phyloP scores from a whole-genome alignment of 2,329 filamentous ascomycete genomes.

The Apiospora arundinis region DNA sequence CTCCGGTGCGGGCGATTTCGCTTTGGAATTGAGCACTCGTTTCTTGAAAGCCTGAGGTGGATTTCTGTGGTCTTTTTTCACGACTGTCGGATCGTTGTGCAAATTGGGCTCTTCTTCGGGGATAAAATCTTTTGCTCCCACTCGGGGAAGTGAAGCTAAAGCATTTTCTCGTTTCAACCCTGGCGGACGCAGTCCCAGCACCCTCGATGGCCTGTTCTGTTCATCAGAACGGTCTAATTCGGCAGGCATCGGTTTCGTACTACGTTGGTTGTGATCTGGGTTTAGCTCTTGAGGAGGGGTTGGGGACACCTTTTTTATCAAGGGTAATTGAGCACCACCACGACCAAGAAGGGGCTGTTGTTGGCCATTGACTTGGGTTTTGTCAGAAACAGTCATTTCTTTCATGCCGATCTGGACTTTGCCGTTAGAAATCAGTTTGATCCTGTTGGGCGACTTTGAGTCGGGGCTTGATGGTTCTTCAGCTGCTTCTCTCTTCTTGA shows the following conservation, averaged over 20 bases:
- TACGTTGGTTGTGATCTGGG: neutral
- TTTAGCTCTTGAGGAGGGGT: neutral
- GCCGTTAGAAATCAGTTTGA: conserved; percentile 27
- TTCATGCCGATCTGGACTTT: conserved; percentile 22
- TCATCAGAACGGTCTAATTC: neutral
- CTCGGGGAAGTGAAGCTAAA: neutral
- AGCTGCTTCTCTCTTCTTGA: conserved; percentile 31
- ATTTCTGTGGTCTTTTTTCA: neutral
- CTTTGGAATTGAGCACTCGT: neutral
- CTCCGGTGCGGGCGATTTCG: conserved; percentile 33
- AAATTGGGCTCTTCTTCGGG: conserved; percentile 25
- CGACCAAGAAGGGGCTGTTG: neutral
- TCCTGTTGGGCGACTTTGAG: neutral
- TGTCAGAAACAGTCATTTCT: neutral
- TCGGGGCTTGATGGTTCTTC: neutral
- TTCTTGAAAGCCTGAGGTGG: neutral
- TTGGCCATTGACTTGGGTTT: neutral
- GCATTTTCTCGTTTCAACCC: neutral
- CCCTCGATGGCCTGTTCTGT: neutral
- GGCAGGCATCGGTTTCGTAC: too few species aligned
- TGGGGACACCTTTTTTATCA: neutral
- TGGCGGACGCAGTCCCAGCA: neutral
- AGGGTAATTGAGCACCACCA: neutral
- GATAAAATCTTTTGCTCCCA: conserved; percentile 22
- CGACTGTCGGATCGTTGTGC: neutral